Conservation (phyloP, 1,284 basidiomycete genomes). For the Taiwanofungus camphoratus region DNA sequence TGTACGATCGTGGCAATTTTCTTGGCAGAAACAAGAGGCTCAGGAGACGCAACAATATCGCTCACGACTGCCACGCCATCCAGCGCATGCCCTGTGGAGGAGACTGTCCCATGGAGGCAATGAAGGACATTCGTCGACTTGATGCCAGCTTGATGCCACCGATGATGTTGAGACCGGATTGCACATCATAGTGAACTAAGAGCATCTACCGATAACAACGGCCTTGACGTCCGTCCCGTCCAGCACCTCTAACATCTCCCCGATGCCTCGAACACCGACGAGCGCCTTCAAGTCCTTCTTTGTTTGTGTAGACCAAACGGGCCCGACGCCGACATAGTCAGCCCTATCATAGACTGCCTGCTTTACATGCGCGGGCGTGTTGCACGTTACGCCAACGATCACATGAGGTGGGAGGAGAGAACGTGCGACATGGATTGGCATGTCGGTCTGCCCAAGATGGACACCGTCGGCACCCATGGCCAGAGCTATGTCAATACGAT, state of each 20-base stretch:
- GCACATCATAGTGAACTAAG: too few relatives aligned
- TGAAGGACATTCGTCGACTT: conserved; percentile 71
- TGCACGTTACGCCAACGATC: conserved; percentile 82
- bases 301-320: conserved; percentile 70
- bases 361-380: conserved; percentile 59
- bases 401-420: conserved; percentile 63
- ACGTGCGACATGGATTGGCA: conserved; percentile 70
- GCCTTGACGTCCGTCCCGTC: conserved; percentile 60
- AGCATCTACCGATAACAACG: conserved; percentile 73
- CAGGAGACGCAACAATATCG: conserved; percentile 70
- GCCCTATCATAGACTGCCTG: conserved; percentile 53
- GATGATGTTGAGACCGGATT: too few relatives aligned
- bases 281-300: conserved; percentile 61
- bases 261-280: conserved; percentile 62
- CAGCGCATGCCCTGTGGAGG: conserved; percentile 47
- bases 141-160: conserved; percentile 91
- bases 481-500: conserved; percentile 84
- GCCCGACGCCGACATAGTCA: conserved; percentile 87
- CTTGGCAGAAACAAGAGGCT: conserved; percentile 57
- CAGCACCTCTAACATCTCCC: conserved; percentile 57
- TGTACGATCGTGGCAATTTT: conserved; percentile 39
- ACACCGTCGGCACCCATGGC: conserved; percentile 76
- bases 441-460: conserved; percentile 90
- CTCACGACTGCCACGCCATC: conserved; percentile 91
- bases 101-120: conserved; percentile 67